These are phyloP conservation scores for Torulaspora maleeae DNA, from an alignment of 805 yeast genomes.

Conservation along the genomic window DNA sequence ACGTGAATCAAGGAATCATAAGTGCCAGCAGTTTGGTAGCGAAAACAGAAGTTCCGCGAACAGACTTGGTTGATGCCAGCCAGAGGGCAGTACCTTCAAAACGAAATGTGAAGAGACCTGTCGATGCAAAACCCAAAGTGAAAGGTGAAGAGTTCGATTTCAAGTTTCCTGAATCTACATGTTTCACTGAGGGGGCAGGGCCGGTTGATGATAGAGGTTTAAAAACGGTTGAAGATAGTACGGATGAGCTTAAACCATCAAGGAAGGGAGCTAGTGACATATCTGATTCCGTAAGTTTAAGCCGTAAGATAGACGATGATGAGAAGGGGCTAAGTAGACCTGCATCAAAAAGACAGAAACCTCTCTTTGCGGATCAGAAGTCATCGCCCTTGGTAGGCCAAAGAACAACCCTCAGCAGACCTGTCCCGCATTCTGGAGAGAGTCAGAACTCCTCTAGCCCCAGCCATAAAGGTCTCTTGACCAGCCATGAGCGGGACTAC, in stretches of 20 bases:
- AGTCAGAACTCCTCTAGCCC: background rate
- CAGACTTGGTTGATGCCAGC: background rate
- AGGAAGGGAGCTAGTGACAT: slow-evolving; percentile 6
- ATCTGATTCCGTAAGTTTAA: slow-evolving; percentile 6
- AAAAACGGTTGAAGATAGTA: background rate
- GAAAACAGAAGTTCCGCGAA: slow-evolving; percentile 10
- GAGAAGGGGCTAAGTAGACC: slow-evolving; percentile 7
- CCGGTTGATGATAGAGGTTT: background rate
- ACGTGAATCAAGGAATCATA: slow-evolving; percentile 60
- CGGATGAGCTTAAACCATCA: slow-evolving; percentile 6
- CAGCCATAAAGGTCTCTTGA: slow-evolving; percentile 17
- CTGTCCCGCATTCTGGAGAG: no score
- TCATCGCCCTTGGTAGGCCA: background rate
- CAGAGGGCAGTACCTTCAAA: slow-evolving; percentile 8
- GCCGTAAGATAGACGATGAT: slow-evolving; percentile 13
- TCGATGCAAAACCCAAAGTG: no score
- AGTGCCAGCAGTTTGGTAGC: slow-evolving; percentile 47
- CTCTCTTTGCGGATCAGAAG: background rate
- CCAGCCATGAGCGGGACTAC: slow-evolving; percentile 19
- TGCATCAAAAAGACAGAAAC: background rate
- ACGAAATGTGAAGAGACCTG: no score
- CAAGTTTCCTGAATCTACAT: no score
- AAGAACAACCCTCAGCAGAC: background rate
- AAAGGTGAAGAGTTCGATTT: no score
- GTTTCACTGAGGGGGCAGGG: background rate